Conservation (phyloP, 768 basidiomycete species). For the Leccinum truebloodii region DNA sequence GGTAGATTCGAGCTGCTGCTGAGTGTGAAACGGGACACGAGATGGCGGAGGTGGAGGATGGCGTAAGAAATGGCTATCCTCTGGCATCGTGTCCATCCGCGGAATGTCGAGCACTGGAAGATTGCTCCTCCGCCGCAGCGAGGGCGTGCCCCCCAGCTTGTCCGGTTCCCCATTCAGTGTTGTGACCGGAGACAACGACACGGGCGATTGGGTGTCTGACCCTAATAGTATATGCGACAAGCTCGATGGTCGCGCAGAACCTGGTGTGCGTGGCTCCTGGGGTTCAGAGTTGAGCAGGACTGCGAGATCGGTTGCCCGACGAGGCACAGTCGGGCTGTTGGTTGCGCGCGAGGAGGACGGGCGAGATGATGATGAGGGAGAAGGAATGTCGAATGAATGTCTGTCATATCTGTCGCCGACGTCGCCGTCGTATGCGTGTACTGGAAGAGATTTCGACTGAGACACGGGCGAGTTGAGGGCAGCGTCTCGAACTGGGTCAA, state of each 20-base stretch:
- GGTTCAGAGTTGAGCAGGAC: conserved; percentile 70
- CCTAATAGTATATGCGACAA: conserved; percentile 41
- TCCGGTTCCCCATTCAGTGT: conserved; percentile 27
- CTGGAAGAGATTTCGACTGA: conserved; percentile 40
- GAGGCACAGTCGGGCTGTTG: conserved; percentile 49
- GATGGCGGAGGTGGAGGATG: conserved; percentile 21
- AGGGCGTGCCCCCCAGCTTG: conserved; percentile 24
- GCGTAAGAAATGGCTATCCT: conserved; percentile 31
- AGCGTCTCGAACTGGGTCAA: conserved; percentile 88
- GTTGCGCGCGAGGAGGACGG: conserved; percentile 35
- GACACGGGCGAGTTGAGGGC: conserved; percentile 75
- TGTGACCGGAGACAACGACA: conserved; percentile 14
- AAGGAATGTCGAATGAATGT: conserved; percentile 36
- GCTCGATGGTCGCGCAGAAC: conserved; percentile 44
- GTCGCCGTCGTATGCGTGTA: conserved; percentile 28
- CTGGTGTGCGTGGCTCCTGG: conserved; percentile 38
- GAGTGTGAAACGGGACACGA: conserved; percentile 21
- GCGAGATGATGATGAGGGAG: conserved; percentile 35
- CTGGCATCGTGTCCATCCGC: conserved; percentile 27
- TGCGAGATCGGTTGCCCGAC: conserved; percentile 76
- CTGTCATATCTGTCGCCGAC: conserved; percentile 27
- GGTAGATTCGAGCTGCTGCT: conserved; percentile 26
- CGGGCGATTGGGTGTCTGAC: conserved; percentile 26
- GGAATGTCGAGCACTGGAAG: conserved; percentile 36
- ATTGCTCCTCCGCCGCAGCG: conserved; percentile 32